A percentile compares a stretch with the other conserved stretches of the same genome.
These are phyloP conservation scores for Pythium pectinolyticum DNA, from an alignment of 352 stramenopile genomes.

Conservation along the genomic window DNA sequence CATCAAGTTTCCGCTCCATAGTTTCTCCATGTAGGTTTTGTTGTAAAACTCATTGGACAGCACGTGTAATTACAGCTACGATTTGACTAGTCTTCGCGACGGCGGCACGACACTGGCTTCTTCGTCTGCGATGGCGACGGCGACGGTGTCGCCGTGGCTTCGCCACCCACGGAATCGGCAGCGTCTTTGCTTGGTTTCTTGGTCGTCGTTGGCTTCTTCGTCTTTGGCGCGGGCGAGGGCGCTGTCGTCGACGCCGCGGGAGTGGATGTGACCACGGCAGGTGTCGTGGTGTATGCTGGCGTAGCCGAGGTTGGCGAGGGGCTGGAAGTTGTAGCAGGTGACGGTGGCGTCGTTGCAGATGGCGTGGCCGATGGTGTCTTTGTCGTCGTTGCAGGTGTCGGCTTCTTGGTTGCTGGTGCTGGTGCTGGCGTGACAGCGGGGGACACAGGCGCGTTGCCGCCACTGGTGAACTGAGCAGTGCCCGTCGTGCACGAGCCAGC, in stretches of 20 bases:
- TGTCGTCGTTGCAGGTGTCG: constrained; percentile 7
- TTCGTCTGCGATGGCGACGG: background rate
- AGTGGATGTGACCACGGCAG: background rate
- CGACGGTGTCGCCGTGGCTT: background rate
- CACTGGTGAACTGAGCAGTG: constrained; percentile 40
- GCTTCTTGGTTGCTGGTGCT: constrained; percentile 13
- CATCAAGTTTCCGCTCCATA: no score
- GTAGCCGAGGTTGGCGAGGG: background rate
- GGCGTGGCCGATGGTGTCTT: constrained; percentile 10
- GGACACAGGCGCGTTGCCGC: constrained; percentile 5
- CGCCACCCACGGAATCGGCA: background rate
- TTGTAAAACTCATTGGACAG: no score
- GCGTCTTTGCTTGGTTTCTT: background rate
- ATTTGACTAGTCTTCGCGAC: background rate
- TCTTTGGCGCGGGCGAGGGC: constrained; percentile 26
- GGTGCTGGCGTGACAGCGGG: background rate
- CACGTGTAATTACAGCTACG: no score
- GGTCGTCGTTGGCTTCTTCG: constrained; percentile 5
- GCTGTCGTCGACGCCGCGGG: constrained; percentile 19
- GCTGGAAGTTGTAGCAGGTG: background rate
- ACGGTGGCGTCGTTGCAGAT: constrained; percentile 5
- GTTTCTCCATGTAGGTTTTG: no score
- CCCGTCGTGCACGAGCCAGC: constrained; percentile 53
- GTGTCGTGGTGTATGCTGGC: background rate
- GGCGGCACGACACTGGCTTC: background rate